These are phyloP conservation scores for Cochlearia excelsa DNA, from an alignment of 345 rosid genomes.

Conservation along the genomic window DNA sequence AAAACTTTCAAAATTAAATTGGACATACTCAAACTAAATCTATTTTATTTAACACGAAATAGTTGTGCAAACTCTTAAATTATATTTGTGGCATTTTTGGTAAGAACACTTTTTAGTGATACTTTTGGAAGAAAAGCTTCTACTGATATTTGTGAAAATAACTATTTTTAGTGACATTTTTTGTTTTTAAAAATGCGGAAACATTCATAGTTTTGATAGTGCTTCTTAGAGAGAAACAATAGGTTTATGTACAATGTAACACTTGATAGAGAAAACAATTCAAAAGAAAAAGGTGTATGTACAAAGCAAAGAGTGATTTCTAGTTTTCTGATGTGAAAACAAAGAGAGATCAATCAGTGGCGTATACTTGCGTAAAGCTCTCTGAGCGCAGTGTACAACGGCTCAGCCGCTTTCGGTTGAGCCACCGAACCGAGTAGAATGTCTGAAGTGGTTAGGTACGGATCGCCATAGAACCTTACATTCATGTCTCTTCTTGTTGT, in stretches of 20 bases:
- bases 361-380: slow-evolving; percentile 55
- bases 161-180: no score
- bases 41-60: no score
- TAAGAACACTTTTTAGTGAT: no score
- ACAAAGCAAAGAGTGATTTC: neutral
- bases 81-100: no score
- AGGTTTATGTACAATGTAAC: slow-evolving; percentile 1
- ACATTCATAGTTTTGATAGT: no score
- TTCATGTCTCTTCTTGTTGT: slow-evolving; percentile 82
- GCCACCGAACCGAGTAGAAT: slow-evolving; percentile 79
- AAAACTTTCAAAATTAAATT: no score
- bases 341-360: slow-evolving; percentile 18
- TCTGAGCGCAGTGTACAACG: slow-evolving; percentile 65
- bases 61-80: no score
- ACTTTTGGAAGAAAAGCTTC: no score
- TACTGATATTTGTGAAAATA: no score
- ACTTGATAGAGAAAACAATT: neutral
- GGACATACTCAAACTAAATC: no score
- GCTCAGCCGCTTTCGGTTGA: slow-evolving; percentile 87
- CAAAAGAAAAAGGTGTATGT: neutral
- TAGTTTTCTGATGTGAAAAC: neutral
- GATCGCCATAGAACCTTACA: slow-evolving; percentile 86
- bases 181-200: no score
- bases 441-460: slow-evolving; percentile 74
- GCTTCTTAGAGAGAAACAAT: no score